Percentiles rank a stretch among this genome's conserved stretches.
Conservation (phyloP, 768 basidiomycete species). For the Lanmaoa pseudosensibilis region DNA sequence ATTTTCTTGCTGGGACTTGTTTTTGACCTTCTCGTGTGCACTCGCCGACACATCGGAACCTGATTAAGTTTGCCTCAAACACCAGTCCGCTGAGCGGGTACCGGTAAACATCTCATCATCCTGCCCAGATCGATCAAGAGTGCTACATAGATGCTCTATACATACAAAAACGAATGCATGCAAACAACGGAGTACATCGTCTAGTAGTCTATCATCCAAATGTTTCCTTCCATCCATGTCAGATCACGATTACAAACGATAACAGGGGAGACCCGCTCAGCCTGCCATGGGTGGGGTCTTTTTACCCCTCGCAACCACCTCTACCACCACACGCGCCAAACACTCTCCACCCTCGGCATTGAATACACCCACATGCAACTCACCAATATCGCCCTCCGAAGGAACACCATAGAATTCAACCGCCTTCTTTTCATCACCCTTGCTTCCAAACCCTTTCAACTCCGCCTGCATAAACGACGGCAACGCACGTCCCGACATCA, state of each 20-base stretch:
- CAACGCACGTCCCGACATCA: constrained; percentile 51
- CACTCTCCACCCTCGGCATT: constrained; percentile 49
- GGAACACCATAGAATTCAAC: constrained; percentile 62
- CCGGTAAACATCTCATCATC: neutral
- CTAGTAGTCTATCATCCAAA: constrained; percentile 8
- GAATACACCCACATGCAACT: constrained; percentile 56
- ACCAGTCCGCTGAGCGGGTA: neutral
- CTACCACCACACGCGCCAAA: constrained; percentile 54
- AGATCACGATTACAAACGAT: constrained; percentile 14
- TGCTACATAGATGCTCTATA: constrained; percentile 11
- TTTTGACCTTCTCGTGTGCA: neutral
- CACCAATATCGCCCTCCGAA: constrained; percentile 49
- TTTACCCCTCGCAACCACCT: constrained; percentile 46
- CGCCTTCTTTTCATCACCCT: constrained; percentile 43
- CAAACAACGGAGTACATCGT: constrained; percentile 15
- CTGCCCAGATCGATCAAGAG: constrained; percentile 1
- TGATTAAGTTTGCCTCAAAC: neutral
- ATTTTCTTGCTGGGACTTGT: constrained; percentile 3
- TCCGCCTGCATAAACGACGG: constrained; percentile 59
- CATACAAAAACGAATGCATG: constrained; percentile 25
- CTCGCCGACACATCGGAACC: neutral
- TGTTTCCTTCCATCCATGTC: neutral
- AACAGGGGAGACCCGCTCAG: constrained; percentile 28
- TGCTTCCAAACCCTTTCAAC: constrained; percentile 36
- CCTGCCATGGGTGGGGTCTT: constrained; percentile 23